Evolutionary conservation across 805 yeast species (phyloP), one percentile per base, ranked within the genome.

Genomic region (Cyberlindnera subsufficiens): DNA sequence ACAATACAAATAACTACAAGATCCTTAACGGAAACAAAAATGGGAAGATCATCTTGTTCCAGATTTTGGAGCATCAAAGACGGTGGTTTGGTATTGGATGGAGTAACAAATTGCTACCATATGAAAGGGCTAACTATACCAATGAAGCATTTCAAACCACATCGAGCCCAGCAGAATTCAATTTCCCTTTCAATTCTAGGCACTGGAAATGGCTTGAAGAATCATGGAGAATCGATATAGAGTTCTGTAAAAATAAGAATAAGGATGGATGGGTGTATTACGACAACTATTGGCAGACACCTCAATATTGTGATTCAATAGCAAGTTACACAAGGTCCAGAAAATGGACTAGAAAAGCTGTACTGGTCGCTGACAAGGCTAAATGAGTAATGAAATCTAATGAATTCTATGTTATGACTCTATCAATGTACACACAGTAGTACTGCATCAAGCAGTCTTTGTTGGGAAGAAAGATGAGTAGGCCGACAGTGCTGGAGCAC

Each of bases 71-170:
- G 51, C 74, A 79, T 50, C 79, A 80, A 54, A 64, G 86, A 50
- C 61, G 83, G 37, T 78, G 84, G 82, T 30, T 78, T 3, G 83
- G 80, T 0, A 45, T 78, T 15, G 86, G 84, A 6, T 79, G 84
- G 84, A 59, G 72, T 32, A 66, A 68, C 38, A 60, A 64, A 15
- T 54, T 77, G 31, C 51, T 77, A 4, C 83, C 84, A 2, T 64
- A 67, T 43, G 85, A 79, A 46, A 52, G 83, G 20, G 52, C 75
- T 1, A 62, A 67, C 16, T 79, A 62, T 50, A 75, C 81, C 34
- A 69, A 67, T 44, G 71, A 63, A 22, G 57, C 66, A 13, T 61
- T 63, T 9, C 58, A 55, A 42, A 49, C 59, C 43, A 47, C 62
- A 19, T 38, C 60, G 32, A 42, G 58, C 30, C 54, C 67, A 17